Base-by-base conservation (phyloP, 108 stramenopile genomes). In the Pseudonitzschia pungens region DNA sequence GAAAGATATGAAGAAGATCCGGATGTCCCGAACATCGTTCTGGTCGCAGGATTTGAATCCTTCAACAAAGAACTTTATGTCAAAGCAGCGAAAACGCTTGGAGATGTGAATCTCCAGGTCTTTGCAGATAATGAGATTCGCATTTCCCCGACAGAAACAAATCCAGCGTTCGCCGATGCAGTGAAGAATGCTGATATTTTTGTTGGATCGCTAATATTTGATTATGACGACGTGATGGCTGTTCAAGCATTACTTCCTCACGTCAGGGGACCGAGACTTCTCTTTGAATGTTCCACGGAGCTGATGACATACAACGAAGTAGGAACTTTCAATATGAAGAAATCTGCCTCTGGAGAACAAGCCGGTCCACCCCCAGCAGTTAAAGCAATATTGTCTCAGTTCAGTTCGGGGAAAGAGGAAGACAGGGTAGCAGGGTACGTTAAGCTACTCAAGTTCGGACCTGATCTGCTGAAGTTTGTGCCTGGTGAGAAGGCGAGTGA, bases 31-130 rank as follows among this genome's bases (percentile, higher is more conserved):
- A 90, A 85, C 32, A 80, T 95, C 16, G 90, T 95, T 4, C 79
- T 95, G 15, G 86, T 92, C 18, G 90, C 94, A 4, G 94, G 94
- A n/a, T 95, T 95, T 67, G 94, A 95, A 80, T 89, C 90, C 11
- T 95, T 95, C 85, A 95, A 95, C 69, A 71, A 89, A 22, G 81
- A 88, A 43, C 80, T 92, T 41, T 95, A 95, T 69, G 56, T 76
- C 24, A 69, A 85, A 45, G 93, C 90, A 28, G 86, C 75, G 21
- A 57, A 52, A 43, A 60, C 56, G 32, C 58, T 73, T 9, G 44
- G 51, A 9, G n/a, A 75, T 51, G 54, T 80, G 21, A 26, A 82
- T 3, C 32, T 86, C 28, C 55, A 73, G 64, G 93, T 92, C 12
- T 86, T 82, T 76, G 81, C 88, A 20, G 89, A 91, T 48, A 77